Conservation (phyloP, 805 yeast species). For the Metschnikowia proteae region DNA sequence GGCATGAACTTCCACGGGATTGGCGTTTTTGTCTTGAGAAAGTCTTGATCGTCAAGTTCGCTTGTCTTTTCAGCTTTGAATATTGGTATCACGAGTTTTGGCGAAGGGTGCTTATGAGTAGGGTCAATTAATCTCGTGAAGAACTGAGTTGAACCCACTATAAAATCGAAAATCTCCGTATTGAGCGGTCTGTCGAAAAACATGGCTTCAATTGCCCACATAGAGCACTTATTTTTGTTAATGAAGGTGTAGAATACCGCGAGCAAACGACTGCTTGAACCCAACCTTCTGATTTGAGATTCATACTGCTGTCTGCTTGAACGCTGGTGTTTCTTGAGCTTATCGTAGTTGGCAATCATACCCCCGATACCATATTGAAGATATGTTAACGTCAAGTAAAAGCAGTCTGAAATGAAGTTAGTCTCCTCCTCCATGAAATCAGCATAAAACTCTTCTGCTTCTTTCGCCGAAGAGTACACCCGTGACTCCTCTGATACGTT, state of each 20-base stretch:
- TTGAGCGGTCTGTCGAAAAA: constrained; percentile 56
- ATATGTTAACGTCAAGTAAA: constrained; percentile 72
- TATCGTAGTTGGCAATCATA: constrained; percentile 50
- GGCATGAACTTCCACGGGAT: constrained; percentile 79
- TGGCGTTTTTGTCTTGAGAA: constrained; percentile 61
- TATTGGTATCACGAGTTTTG: constrained; percentile 49
- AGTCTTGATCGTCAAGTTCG: constrained; percentile 72
- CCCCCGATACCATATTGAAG: constrained; percentile 91
- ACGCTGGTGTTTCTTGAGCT: constrained; percentile 47
- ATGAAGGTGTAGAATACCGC: constrained; percentile 41
- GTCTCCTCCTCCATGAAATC: constrained; percentile 36
- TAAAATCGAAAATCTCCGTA: constrained; percentile 67
- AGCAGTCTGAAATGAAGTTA: constrained; percentile 91
- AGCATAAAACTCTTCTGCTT: constrained; percentile 57
- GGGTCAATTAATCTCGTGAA: constrained; percentile 74
- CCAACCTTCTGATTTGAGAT: constrained; percentile 12
- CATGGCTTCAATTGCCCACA: constrained; percentile 60
- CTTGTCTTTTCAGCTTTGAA: constrained; percentile 57
- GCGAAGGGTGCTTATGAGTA: constrained; percentile 54
- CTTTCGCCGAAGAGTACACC: constrained; percentile 68
- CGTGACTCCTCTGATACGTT: constrained; percentile 81
- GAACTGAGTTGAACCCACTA: constrained; percentile 72
- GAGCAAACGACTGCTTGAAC: constrained; percentile 8
- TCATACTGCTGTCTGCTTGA: constrained; percentile 39
- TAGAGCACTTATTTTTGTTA: constrained; percentile 35